Evolutionary conservation across 805 yeast species (phyloP).

Genomic region (Ogataea pignaliae): DNA sequence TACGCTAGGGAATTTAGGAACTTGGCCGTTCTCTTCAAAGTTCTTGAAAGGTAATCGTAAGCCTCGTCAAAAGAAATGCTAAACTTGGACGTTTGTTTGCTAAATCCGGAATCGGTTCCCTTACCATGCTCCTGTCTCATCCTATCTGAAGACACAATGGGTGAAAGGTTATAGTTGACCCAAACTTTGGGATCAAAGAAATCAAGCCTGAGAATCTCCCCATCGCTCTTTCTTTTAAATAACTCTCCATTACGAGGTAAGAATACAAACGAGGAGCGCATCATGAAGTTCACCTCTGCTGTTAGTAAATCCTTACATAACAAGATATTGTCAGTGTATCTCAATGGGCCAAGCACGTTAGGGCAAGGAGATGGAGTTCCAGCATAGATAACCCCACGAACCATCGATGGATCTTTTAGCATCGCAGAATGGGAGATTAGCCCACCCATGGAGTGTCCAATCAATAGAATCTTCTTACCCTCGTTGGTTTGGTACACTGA

Average conservation of each 20-base stretch:
- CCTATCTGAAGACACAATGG: constrained; percentile 49
- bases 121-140: constrained; percentile 26
- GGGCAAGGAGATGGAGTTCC: constrained; percentile 85
- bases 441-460: constrained; percentile 97
- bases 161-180: constrained; percentile 72
- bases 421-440: constrained; percentile 75
- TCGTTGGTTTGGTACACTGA: constrained; percentile 40
- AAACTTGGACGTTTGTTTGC: constrained; percentile 27
- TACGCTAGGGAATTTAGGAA: constrained; percentile 55
- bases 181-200: constrained; percentile 77
- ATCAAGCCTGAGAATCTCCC: constrained; percentile 60
- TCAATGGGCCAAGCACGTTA: constrained; percentile 79
- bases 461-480: constrained; percentile 59
- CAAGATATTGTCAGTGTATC: constrained; percentile 77
- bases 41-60: constrained; percentile 56
- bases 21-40: constrained; percentile 54
- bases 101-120: constrained; percentile 5
- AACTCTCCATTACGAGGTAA: constrained; percentile 73
- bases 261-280: constrained; percentile 80
- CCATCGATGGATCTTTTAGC: constrained; percentile 59
- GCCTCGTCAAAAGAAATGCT: constrained; percentile 50
- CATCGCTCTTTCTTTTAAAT: constrained; percentile 59
- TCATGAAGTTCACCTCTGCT: constrained; percentile 78
- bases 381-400: constrained; percentile 73
- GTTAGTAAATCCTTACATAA: constrained; percentile 71